Conservation (phyloP, 78 protist genomes). For the Capsaspora owczarzaki region DNA sequence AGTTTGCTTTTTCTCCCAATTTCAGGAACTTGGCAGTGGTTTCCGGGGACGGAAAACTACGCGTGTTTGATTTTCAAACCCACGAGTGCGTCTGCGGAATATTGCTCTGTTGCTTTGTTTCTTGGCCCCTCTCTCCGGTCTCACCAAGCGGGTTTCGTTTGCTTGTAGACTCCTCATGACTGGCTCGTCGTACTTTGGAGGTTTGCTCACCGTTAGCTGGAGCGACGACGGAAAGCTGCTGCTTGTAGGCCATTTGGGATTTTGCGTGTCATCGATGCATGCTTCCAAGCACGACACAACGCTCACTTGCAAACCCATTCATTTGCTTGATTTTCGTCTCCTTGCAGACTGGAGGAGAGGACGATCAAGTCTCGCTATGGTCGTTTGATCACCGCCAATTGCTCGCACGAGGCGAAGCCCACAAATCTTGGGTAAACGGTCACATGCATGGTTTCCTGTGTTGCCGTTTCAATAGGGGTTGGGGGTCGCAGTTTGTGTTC, state of each 20-base stretch:
- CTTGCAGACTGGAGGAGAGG: constrained; percentile 51
- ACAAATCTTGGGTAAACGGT: constrained; percentile 50
- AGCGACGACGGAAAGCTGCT: constrained; percentile 44
- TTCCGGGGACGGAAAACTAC: constrained; percentile 38
- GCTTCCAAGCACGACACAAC: neutral
- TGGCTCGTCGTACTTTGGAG: constrained; percentile 47
- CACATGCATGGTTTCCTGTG: constrained; percentile 2
- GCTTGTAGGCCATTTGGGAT: constrained; percentile 4
- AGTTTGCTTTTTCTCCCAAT: constrained; percentile 36
- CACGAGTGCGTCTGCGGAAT: neutral
- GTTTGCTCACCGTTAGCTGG: constrained; percentile 49
- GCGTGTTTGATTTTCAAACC: constrained; percentile 16
- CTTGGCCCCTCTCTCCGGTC: neutral
- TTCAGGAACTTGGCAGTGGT: constrained; percentile 33
- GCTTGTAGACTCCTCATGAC: neutral
- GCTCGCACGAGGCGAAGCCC: constrained; percentile 43
- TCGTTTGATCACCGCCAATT: constrained; percentile 28
- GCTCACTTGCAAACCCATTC: neutral
- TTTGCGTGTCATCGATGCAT: neutral
- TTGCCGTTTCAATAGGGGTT: neutral
- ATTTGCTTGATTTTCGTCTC: neutral
- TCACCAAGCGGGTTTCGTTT: neutral
- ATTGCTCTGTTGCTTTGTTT: neutral
- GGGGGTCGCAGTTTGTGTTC: neutral
- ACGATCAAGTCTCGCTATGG: constrained; percentile 46